phyloP scores from a whole-genome alignment of 306 rosid species.

The Leucaena leucocephala region DNA sequence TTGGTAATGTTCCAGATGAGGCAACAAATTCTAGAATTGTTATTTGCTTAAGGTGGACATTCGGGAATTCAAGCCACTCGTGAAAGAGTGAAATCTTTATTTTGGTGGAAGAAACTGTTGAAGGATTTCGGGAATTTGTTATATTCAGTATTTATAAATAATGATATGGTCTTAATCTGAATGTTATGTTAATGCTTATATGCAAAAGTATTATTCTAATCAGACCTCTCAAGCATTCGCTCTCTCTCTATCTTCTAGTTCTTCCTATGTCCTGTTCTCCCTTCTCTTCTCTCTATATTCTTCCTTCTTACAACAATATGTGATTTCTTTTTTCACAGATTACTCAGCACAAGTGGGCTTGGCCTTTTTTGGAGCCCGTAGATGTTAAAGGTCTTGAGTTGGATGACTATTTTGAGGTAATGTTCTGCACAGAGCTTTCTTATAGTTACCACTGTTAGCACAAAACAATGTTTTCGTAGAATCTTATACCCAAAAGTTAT shows the following conservation, averaged over 20 bases:
- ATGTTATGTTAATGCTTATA: too few species aligned
- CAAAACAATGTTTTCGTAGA: background rate
- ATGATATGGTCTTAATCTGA: background rate
- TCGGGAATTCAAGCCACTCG: too few species aligned
- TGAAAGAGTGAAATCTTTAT: too few species aligned
- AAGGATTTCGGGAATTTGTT: too few species aligned
- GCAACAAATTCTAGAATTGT: too few species aligned
- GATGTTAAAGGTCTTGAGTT: conserved; percentile 85
- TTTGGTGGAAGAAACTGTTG: too few species aligned
- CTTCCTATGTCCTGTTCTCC: background rate
- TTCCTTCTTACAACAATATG: background rate
- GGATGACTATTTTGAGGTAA: conserved; percentile 77
- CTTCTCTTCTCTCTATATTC: background rate
- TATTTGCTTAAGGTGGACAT: too few species aligned
- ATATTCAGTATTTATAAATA: too few species aligned
- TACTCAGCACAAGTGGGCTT: conserved; percentile 65
- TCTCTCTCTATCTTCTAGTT: background rate
- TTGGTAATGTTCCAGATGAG: too few species aligned
- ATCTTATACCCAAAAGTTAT: conserved; percentile 5
- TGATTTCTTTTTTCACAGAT: conserved; percentile 53
- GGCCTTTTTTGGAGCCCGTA: conserved; percentile 86
- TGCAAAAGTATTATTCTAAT: background rate
- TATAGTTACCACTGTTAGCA: conserved; percentile 12
- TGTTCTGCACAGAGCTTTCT: background rate
- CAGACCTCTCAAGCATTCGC: background rate